Base-by-base conservation (phyloP, 768 basidiomycete species). In the Lactarius akahatsu region DNA sequence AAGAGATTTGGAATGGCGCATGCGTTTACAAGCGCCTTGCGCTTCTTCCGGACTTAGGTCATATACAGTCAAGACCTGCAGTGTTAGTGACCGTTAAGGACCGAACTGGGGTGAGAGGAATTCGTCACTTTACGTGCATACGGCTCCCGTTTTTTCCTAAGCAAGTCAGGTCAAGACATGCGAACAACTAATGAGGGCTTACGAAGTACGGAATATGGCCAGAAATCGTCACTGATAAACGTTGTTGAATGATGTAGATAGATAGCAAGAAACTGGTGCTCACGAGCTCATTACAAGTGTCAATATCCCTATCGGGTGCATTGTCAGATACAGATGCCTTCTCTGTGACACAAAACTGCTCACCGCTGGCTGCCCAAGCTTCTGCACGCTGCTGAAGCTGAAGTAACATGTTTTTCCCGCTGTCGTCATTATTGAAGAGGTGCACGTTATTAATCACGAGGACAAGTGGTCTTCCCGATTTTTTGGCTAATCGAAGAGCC, bases 321-420 rank as follows among this genome's bases (percentile, higher is more conserved):
- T 54, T 63, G 59, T 63, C 43, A 56, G 47, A 66, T 66, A 60
- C 41, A 59, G 70, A 63, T 41, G 26, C 32, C 16, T 62, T 50
- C 59, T 47, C 64, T 36, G 41, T 28, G 34, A 55, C 11, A 36
- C 5, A 20, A 60, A 26, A 43, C 36, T 50, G 74, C 83, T 69
- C 68, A 89, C 91, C 85, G 74, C 88, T 86, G 13, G 90, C 88
- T 6, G 90, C 87, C 92, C 95, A 96, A 7, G 87, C 77, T 74
- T 95, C 94, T 6, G 91, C 94, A 63, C 87, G 83, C 73, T 92
- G 91, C 73, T 95, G 94, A 20, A 95, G 81, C 71, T 93, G 92
- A 63, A 94, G 77, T n/a, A 97, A 79, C 78, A 95, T 84, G 50
- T 89, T 85, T 68, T 82, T 80, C 0, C 93, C 92, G 32, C 85